phyloP scores from a whole-genome alignment of 441 rosid species.

The Isatis lusitanica region DNA sequence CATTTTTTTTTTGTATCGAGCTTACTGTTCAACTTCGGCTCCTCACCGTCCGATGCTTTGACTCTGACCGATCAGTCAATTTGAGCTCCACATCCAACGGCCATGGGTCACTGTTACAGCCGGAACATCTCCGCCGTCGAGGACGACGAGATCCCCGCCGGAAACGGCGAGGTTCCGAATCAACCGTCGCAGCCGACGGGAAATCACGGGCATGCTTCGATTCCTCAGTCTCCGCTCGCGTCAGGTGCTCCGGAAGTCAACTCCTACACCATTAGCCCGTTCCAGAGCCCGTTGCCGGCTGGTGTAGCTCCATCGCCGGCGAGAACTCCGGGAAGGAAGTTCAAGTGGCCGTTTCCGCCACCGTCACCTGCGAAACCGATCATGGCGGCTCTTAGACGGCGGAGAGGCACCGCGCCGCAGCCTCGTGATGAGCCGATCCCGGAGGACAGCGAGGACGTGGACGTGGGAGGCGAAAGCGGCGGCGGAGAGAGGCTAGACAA shows the following conservation, averaged over 20 bases:
- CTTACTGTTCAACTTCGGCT: slow-evolving; percentile 15
- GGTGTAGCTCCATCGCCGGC: slow-evolving; percentile 72
- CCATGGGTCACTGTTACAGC: slow-evolving; percentile 78
- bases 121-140: slow-evolving; percentile 41
- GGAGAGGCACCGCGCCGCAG: slow-evolving; percentile 37
- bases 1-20: not conserved
- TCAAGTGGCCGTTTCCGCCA: slow-evolving; percentile 77
- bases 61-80: slow-evolving; percentile 33
- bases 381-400: slow-evolving; percentile 55
- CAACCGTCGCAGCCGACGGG: slow-evolving; percentile 31
- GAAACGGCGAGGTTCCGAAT: slow-evolving; percentile 31
- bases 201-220: slow-evolving; percentile 20
- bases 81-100: slow-evolving; percentile 19
- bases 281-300: slow-evolving; percentile 57
- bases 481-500: slow-evolving; percentile 43
- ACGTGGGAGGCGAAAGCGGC: slow-evolving; percentile 37
- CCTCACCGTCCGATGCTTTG: slow-evolving; percentile 35
- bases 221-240: slow-evolving; percentile 33
- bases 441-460: slow-evolving; percentile 46
- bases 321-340: slow-evolving; percentile 64
- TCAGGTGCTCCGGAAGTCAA: slow-evolving; percentile 34
- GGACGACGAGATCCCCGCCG: slow-evolving; percentile 39
- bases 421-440: slow-evolving; percentile 50
- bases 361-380: slow-evolving; percentile 82
- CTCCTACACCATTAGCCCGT: slow-evolving; percentile 57